phyloP scores from a whole-genome alignment of 2,329 filamentous ascomycete species.

The Neonectria hederae region DNA sequence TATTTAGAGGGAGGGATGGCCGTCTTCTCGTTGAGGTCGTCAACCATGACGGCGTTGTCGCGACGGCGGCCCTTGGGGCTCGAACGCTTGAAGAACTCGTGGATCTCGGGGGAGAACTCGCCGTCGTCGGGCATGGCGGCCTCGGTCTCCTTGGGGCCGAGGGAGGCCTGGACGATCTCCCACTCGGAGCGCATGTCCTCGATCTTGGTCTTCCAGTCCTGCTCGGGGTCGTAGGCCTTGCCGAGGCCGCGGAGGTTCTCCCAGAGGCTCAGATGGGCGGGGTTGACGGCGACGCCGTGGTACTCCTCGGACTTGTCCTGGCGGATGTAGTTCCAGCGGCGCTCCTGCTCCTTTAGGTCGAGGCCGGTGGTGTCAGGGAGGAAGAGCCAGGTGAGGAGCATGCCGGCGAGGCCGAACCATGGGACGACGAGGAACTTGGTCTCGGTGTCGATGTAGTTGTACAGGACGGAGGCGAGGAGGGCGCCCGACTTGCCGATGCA shows the following conservation, averaged over 20 bases:
- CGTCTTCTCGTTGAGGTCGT: constrained; percentile 45
- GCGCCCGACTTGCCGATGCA: constrained; percentile 90
- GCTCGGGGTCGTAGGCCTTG: constrained; percentile 83
- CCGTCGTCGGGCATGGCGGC: constrained; percentile 56
- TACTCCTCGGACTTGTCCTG: constrained; percentile 82
- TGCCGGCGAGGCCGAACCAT: constrained; percentile 92
- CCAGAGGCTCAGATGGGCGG: constrained; percentile 87
- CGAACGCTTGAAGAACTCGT: constrained; percentile 62
- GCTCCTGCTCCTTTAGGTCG: constrained; percentile 96
- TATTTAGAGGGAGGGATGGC: constrained; percentile 33
- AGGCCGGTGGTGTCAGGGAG: constrained; percentile 97
- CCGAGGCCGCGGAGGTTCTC: constrained; percentile 81
- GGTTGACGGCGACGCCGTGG: constrained; percentile 92
- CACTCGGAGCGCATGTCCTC: constrained; percentile 78
- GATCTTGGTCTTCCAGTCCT: constrained; percentile 86
- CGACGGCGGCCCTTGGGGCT: constrained; percentile 43
- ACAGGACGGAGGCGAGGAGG: constrained; percentile 85
- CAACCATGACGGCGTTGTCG: constrained; percentile 37
- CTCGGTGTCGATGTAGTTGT: constrained; percentile 91
- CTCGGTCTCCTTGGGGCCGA: constrained; percentile 60
- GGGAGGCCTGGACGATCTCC: constrained; percentile 60
- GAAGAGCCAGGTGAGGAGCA: constrained; percentile 84
- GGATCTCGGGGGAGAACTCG: constrained; percentile 63
- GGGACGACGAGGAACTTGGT: constrained; percentile 92
- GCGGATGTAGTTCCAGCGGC: constrained; percentile 89